Evolutionary conservation across 371 early-diverging fungal genomes (phyloP).

Genomic region (Apophysomyces sp.): DNA sequence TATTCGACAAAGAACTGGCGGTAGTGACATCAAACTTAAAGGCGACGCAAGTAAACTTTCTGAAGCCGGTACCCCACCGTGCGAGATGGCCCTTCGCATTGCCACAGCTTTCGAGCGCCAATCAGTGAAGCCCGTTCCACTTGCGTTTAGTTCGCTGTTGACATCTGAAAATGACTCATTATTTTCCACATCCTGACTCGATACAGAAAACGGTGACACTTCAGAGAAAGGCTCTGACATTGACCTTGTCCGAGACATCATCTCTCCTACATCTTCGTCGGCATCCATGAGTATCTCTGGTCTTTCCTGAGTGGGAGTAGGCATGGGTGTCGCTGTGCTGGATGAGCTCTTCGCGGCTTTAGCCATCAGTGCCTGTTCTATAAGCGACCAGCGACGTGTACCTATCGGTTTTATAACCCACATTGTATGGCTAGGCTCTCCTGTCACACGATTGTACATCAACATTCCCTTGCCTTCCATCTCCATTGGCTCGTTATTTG

Average conservation of each 20-base stretch:
- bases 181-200: background rate
- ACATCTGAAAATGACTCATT: background rate
- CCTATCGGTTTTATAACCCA: conserved; percentile 78
- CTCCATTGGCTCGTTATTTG: conserved; percentile 50
- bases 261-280: background rate
- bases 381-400: conserved; percentile 12
- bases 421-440: conserved; percentile 76
- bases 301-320: background rate
- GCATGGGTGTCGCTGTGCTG: background rate
- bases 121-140: background rate
- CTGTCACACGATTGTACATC: conserved; percentile 70
- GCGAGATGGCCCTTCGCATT: conserved; percentile 26
- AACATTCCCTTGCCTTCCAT: conserved; percentile 93
- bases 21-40: conserved; percentile 26
- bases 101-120: conserved; percentile 8
- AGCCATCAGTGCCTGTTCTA: conserved; percentile 1
- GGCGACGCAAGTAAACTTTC: conserved; percentile 12
- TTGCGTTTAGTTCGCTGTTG: background rate
- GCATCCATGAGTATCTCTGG: background rate
- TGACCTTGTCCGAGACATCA: background rate
- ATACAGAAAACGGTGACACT: background rate
- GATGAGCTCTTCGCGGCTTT: background rate
- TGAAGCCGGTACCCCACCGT: conserved; percentile 20
- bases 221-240: background rate
- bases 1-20: conserved; percentile 72